Base-by-base conservation (phyloP, 768 basidiomycete genomes). In the Tylopilus plumbeoviolaceoides region DNA sequence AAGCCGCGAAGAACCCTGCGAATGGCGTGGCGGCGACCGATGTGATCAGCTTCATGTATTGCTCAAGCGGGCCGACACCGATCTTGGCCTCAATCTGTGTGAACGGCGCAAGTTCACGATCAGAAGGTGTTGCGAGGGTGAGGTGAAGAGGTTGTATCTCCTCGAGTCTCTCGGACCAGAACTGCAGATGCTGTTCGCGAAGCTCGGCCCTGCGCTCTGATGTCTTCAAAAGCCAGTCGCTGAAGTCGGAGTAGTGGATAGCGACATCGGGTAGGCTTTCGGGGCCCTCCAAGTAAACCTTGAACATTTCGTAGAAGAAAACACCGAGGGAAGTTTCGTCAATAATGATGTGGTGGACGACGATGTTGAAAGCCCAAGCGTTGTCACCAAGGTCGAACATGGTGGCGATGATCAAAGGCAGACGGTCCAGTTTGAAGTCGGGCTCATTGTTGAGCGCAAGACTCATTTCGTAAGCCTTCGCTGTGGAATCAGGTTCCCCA, bases 381-480 rank as follows among this genome's bases (percentile, higher is more conserved):
- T 53, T 51, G 12, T 27, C 44, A 10, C 61, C 61, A 1, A 62
- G 58, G 39, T 62, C 51, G 44, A 67, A 69, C 63, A 68, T 63
- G 11, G 61, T 66, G 5, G 61, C 57, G 30, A 59, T 57, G 17
- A 68, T 18, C 27, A 68, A 47, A 5, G 66, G 66, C 0, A 67
- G 35, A 17, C 55, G 62, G 48, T 69, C 67, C 3, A 67, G 51
- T 12, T 46, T 58, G 55, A 68, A 67, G 31, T 59, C 48, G 15
- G 67, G 66, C 1, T 56, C 54, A 15, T 59, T 59, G 35, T 63
- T 62, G 40, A 60, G 49, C 12, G 50, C 61, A n/a, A 65, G 36
- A 38, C 68, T 58, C 58, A 69, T 69, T 33, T 69, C 61, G 28
- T 69, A 68, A 21, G 66, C 67, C 47, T 65, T 67, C 12, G 63